Base-by-base conservation (phyloP, 2,329 filamentous ascomycete species). In the Botrytis aclada region DNA sequence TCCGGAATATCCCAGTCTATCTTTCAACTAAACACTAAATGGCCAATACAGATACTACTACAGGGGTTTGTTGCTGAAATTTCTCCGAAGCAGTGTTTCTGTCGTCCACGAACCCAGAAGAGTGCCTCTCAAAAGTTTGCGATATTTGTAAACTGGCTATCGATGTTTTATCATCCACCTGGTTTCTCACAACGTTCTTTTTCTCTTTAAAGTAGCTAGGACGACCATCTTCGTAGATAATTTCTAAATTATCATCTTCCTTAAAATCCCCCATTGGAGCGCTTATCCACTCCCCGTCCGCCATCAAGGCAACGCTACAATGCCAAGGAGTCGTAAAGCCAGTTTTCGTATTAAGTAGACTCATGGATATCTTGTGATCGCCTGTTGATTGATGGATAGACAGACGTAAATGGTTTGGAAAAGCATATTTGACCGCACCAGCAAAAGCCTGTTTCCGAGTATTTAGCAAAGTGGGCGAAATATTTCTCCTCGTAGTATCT, bases 61-160 rank as follows among this genome's bases (percentile, higher is more conserved):
- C 47, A n/a, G 47, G 16, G 10, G 47, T 3, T 7, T n/a, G 47
- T 14, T 51, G 47, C 25, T 51, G 47, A 1, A n/a, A 51, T 51
- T 51, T 51, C 47, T 51, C 25, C 4, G 22, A 51, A 51, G 47
- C 12, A 14, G 10, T 25, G 2, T 51, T 7, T 7, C 7, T n/a
- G 25, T 14, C 12, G 12, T 10, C 25, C 2, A n/a, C n/a, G 47
- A 51, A 16, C 5, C 4, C n/a, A 25, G 47, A 14, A 51, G 47
- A 51, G 47, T 6, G 12, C 0, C 12, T 12, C 2, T n/a, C 47
- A 3, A 16, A 51, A 14, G 0, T 4, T 6, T 51, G n/a, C 12
- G 47, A n/a, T 16, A 4, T 51, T 51, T 12, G 9, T 12, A 51
- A 12, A 3, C 6, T 16, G 3, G 25, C 3, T n/a, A 4, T 1